Base-by-base conservation (phyloP, 139 green algal genomes). In the Microglena sp. region DNA sequence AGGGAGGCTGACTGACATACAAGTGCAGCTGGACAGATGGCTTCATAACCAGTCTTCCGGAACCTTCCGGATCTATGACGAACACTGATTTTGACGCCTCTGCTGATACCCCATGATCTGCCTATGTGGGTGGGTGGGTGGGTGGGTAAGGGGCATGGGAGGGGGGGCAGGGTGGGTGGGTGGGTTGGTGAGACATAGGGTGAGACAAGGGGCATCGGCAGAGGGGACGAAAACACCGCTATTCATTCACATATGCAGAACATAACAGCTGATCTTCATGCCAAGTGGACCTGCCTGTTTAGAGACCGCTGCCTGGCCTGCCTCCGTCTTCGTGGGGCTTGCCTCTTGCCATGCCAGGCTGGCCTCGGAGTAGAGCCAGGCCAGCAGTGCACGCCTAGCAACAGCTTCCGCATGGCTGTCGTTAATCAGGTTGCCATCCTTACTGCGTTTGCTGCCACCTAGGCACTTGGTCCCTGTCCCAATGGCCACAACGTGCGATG, bases 391-490 rank as follows among this genome's bases (percentile, higher is more conserved):
- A 0, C 88, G 62, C 30, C 83, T 72, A 18, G 85, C 80, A 8
- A 92, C 33, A 1, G 77, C 82, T 70, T 95, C 88, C 8, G 88
- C 88, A 45, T 95, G 89, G 31, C 76, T 82, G 77, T 95, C 89
- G 62, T 91, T 78, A 0, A 95, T 8, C 0, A 84, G 61, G 11
- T 83, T 62, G 1, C 78, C 78, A 2, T 18, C 1, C 2, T 58
- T 30, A 33, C 46, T 70, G 33, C 43, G 68, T 54, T 62, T 72
- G 28, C 46, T 58, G 18, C 57, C 82, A 0, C 72, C 70, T 45
- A 95, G 45, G 59, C 84, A 94, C 60, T 95, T 95, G 58, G 85
- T 94, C 59, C 89, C 89, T 0, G 86, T 95, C 35, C 75, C 88
- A 1, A 95, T 33, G 0, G 84, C 69, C 32, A 94, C 74, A 1